Conservation (phyloP, 441 rosid species). For the Melastoma candidum region DNA sequence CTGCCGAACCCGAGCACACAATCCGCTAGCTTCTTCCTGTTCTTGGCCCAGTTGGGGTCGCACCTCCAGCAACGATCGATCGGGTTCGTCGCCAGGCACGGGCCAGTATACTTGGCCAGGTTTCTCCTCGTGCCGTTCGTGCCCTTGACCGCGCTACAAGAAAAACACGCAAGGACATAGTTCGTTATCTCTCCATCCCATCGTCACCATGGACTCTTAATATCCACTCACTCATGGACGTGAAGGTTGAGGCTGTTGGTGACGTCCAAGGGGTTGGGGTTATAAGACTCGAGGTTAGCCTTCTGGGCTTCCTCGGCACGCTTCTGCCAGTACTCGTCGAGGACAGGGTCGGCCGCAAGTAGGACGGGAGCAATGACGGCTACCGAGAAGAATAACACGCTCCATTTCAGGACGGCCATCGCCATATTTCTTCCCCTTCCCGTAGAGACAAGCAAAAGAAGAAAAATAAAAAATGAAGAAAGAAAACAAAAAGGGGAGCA, state of each 20-base stretch:
- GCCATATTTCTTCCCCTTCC: not conserved
- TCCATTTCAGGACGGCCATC: constrained; percentile 3
- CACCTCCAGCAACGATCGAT: constrained; percentile 67
- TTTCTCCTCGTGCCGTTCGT: constrained; percentile 37
- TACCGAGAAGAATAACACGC: constrained; percentile 16
- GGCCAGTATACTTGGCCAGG: constrained; percentile 21
- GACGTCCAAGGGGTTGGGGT: constrained; percentile 31
- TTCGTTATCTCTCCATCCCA: no score
- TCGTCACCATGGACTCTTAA: no score
- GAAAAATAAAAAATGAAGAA: no score
- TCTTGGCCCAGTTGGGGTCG: constrained; percentile 31
- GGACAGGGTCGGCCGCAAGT: constrained; percentile 17
- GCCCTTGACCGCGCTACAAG: constrained; percentile 19
- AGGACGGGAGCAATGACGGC: constrained; percentile 16
- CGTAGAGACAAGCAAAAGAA: no score
- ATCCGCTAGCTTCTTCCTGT: constrained; percentile 39
- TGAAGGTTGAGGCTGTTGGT: constrained; percentile 24
- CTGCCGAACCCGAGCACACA: constrained; percentile 59
- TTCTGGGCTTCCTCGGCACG: constrained; percentile 23
- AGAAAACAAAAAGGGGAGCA: no score
- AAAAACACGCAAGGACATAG: not conserved
- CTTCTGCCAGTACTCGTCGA: constrained; percentile 28
- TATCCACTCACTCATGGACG: constrained; percentile 20
- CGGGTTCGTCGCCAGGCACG: constrained; percentile 41
- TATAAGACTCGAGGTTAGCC: constrained; percentile 18